Evolutionary conservation across 306 rosid genomes (phyloP), one percentile per base, ranked within the genome.

Genomic region (Neltuma alba): DNA sequence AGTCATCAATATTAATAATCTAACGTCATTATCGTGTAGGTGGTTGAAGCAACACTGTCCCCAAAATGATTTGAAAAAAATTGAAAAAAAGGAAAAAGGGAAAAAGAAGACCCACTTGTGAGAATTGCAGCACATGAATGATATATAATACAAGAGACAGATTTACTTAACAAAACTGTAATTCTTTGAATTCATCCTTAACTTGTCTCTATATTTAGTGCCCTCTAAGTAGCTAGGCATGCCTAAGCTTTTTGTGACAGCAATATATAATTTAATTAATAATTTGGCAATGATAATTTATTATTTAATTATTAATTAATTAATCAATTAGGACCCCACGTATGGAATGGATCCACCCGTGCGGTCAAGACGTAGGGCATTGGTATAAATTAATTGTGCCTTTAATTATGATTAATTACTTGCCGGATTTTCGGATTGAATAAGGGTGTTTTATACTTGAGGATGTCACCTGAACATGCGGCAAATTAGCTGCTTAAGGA

Each of bases 391-490:
- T 33, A 41, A 37, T 37, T 70, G 30, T 31, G 70, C 64, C 25
- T 78, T 58, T 74, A 62, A 42, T 79, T 54, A 31, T 78, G 82
- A 74, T 84, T 64, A 75, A 67, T 84, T 69, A 75, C 82, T 86
- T 84, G 60, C 74, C 77, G 75, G 84, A 68, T 67, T 81, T 78
- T 75, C 80, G 57, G 87, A 64, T 74, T 61, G 81, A 81, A 76
- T 74, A 78, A 70, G 82, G 77, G 81, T 81, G 81, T 88, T 85
- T 89, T 85, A 70, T 82, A 88, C 80, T 77, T 36, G 16, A 78
- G 72, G 38, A 79, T 90, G 98, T 91, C 88, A 77, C 94, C 98
- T 74, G 42, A 86, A 75, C 88, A 77, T 72, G 84, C 81, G 88
- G 93, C 98, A 93, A 90, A 78, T 81, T 64, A 86, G 88, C 86